These are phyloP conservation scores for Cryptococcus sp. DNA, from an alignment of 1,284 basidiomycete genomes.

Conservation along the genomic window DNA sequence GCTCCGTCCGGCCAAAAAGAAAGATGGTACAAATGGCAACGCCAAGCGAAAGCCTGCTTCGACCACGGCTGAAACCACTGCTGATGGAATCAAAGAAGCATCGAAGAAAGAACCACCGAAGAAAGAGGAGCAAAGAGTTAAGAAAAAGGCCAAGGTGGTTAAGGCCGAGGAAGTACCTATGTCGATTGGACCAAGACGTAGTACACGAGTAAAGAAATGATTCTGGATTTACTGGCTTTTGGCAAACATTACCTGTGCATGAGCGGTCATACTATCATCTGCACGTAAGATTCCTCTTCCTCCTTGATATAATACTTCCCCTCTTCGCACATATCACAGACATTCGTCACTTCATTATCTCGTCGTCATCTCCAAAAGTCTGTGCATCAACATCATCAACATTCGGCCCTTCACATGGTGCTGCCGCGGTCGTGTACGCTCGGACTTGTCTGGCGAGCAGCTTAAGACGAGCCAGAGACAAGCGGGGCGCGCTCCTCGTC, in stretches of 20 bases:
- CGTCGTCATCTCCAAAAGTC: too few relatives aligned
- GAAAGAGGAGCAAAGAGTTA: neutral
- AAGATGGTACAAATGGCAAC: neutral
- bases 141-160: conserved; percentile 12
- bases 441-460: neutral
- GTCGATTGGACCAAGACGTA: conserved; percentile 13
- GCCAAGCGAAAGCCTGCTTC: neutral
- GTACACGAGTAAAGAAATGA: conserved; percentile 24
- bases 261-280: neutral
- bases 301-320: neutral
- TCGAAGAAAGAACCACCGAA: neutral
- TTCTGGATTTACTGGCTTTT: neutral
- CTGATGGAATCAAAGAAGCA: too few relatives aligned
- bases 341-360: too few relatives aligned
- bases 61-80: neutral
- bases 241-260: conserved; percentile 2
- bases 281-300: neutral
- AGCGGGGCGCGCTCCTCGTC: conserved; percentile 88
- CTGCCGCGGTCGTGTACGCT: too few relatives aligned
- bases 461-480: conserved; percentile 36
- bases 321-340: too few relatives aligned
- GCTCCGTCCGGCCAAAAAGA: neutral
- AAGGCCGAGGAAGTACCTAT: conserved; percentile 2
- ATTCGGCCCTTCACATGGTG: too few relatives aligned
- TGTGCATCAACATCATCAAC: too few relatives aligned